Percentiles rank a stretch among this genome's conserved stretches.
Evolutionary conservation across 495 filamentous ascomycete species (phyloP).

Genomic region (Darksidea phi): DNA sequence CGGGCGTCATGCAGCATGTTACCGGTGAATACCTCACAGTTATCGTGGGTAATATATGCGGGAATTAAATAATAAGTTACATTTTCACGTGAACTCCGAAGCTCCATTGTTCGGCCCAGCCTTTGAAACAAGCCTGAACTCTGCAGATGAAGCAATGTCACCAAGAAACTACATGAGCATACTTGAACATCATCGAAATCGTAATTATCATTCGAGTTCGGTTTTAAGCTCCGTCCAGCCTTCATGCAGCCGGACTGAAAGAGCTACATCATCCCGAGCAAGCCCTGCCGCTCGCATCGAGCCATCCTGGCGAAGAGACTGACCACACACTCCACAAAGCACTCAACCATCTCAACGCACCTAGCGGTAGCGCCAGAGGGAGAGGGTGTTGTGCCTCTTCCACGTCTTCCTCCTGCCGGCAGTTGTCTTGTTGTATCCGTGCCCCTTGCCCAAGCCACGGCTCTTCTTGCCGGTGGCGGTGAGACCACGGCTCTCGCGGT

Average conservation of each 20-base stretch:
- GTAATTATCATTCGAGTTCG: conserved; percentile 8
- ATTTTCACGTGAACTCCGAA: not conserved
- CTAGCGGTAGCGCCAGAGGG: conserved; percentile 82
- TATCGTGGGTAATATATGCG: not conserved
- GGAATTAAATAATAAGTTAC: not conserved
- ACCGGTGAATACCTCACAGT: conserved; percentile 4
- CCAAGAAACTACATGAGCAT: no score
- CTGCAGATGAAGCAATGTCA: no score
- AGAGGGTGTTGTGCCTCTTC: conserved; percentile 98
- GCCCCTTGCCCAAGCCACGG: conserved; percentile 97
- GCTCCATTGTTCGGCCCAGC: not conserved
- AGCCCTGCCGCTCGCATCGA: conserved; percentile 22
- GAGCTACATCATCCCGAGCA: conserved; percentile 13
- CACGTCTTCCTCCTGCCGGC: conserved; percentile 97
- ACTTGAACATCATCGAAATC: no score
- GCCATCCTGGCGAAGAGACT: conserved; percentile 2
- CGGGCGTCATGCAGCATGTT: not conserved
- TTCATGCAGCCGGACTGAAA: not conserved
- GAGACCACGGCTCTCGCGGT: conserved; percentile 94
- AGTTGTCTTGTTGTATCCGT: conserved; percentile 96
- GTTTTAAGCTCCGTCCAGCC: not conserved
- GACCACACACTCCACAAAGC: conserved; percentile 9
- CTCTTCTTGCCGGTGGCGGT: conserved; percentile 99
- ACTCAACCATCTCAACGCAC: conserved; percentile 19
- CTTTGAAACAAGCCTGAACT: no score